Base-by-base conservation (phyloP, 1,284 basidiomycete species). In the Phellopilus nigrolimitatus region DNA sequence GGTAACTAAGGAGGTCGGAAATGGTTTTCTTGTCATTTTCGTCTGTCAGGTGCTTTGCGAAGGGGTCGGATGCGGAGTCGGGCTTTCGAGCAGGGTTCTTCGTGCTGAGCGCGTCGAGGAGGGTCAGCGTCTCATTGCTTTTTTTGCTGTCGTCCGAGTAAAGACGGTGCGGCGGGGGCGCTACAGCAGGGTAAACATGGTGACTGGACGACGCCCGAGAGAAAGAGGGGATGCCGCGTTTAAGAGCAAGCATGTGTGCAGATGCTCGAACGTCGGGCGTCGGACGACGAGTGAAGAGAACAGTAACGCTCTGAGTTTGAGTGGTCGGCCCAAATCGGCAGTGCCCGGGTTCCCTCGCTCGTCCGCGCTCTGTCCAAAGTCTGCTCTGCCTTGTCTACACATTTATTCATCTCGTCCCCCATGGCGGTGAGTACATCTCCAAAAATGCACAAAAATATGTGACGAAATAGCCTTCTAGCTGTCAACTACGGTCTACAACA, bases 401-500 rank as follows among this genome's bases (percentile, higher is more conserved):
- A n/a, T 24, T 17, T 8, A 10, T 39, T 17, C 9, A 39, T 9
- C 17, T 17, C 8, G 10, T 33, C 38, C 22, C 17, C 17, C 38
- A 39, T 39, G 38, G 38, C 38, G 15, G 38, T 39, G 22, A 39
- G 38, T n/a, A 12, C 31, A 3, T 17, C 8, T 17, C 17, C 3
- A 17, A 13, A 2, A 39, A 9, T 9, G 38, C n/a, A n/a, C n/a
- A n/a, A n/a, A n/a, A n/a, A n/a, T n/a, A n/a, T n/a, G n/a, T n/a
- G n/a, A n/a, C n/a, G n/a, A n/a, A n/a, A n/a, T n/a, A n/a, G 31
- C 17, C 17, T 12, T 4, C 2, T 54, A 91, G 88, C 60, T 91
- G 64, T 71, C 83, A 46, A 78, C 68, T 58, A 68, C 80, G n/a
- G 69, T 94, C 69, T 95, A 95, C 75, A 91, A 86, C 74, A 75